Base-by-base conservation (phyloP, 192 early-diverging fungal genomes). In the Spizellomyces sp. region DNA sequence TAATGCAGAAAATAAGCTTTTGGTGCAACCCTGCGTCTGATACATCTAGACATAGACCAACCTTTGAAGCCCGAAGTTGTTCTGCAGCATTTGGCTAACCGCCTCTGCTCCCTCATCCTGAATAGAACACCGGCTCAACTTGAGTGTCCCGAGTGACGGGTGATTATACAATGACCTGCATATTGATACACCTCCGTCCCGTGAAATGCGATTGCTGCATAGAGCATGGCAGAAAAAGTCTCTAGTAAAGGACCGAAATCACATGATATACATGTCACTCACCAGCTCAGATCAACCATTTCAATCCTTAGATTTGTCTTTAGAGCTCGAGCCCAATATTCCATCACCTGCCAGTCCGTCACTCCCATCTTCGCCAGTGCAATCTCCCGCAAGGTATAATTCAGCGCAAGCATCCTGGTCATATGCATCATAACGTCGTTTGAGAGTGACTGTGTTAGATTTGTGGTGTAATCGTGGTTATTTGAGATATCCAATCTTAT, bases 21-120 rank as follows among this genome's bases (percentile, higher is more conserved):
- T 36, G 27, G 27, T 36, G 27, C 27, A 36, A 36, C 27, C 1
- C 27, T 36, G 27, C 27, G 1, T 36, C 1, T 36, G 27, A 36
- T 36, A 36, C 27, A 36, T 36, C 27, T 3, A 36, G 27, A 50
- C 9, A 45, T 10, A 4, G n/a, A 44, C 48, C 17, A 56, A 75
- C 73, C 12, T 68, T 67, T 63, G 9, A 10, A 84, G 66, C 22
- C 57, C 63, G n/a, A 45, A 64, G 69, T 84, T 84, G 64, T 79
- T 69, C 46, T 54, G 36, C 48, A 84, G 58, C 75, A 84, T 74
- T 10, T 66, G 27, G 43, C 61, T 46, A 4, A 81, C 75, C 1
- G 83, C 83, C 58, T 79, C 79, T 9, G 81, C 80, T 48, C 83
- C 83, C 69, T 85, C 80, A 60, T 85, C 79, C 69, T 82, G 80